Conservation (phyloP, 768 basidiomycete species). For the Boletales sp. region DNA sequence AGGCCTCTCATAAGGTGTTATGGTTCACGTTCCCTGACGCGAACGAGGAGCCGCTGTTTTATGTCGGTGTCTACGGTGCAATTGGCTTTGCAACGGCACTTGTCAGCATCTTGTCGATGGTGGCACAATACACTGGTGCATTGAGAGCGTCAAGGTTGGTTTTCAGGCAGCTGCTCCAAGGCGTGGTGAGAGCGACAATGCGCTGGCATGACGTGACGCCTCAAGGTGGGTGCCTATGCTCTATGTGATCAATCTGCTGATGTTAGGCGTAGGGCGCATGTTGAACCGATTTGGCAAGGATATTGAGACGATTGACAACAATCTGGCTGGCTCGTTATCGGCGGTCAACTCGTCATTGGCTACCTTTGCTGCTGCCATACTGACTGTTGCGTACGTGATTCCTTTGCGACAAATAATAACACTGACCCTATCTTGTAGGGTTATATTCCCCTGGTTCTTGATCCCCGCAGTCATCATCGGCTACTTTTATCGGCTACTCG, state of each 20-base stretch:
- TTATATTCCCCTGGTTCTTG: slow-evolving; percentile 81
- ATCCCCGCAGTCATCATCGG: slow-evolving; percentile 74
- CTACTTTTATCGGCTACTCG: slow-evolving; percentile 64
- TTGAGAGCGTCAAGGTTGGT: slow-evolving; percentile 34
- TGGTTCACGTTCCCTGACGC: slow-evolving; percentile 43
- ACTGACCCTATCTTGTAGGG: slow-evolving; percentile 28
- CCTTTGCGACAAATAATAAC: slow-evolving; percentile 6
- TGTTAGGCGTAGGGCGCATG: slow-evolving; percentile 56
- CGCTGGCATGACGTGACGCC: slow-evolving; percentile 84
- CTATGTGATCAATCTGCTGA: no score
- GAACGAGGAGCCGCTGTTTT: slow-evolving; percentile 63
- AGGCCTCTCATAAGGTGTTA: slow-evolving; percentile 1
- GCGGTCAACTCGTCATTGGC: slow-evolving; percentile 77
- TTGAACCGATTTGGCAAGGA: slow-evolving; percentile 87
- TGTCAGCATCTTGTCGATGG: slow-evolving; percentile 42
- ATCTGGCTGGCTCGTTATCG: slow-evolving; percentile 63
- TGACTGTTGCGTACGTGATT: slow-evolving; percentile 60
- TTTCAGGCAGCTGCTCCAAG: slow-evolving; percentile 54
- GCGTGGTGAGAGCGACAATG: slow-evolving; percentile 79
- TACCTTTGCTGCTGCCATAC: slow-evolving; percentile 69
- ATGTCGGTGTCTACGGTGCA: slow-evolving; percentile 61
- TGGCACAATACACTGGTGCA: slow-evolving; percentile 57
- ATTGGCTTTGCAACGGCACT: slow-evolving; percentile 53
- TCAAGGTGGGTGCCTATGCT: slow-evolving; percentile 42
- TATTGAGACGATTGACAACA: slow-evolving; percentile 81